Base-by-base conservation (phyloP, 1,284 basidiomycete genomes). In the Marasmius fiardii region DNA sequence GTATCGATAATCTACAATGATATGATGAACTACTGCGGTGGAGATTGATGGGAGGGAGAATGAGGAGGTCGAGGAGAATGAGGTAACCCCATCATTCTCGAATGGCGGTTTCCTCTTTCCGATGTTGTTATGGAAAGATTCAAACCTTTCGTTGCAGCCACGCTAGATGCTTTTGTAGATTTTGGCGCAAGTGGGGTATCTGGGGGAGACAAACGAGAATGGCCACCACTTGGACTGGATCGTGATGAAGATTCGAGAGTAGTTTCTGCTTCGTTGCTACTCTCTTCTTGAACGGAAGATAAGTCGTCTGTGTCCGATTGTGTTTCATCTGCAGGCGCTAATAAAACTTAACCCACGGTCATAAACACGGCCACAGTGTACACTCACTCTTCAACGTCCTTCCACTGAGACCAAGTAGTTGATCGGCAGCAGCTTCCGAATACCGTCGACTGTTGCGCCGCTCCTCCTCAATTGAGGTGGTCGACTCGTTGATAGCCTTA, bases 391-490 rank as follows among this genome's bases (percentile, higher is more conserved):
- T 74, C 43, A 92, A 70, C 31, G 76, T 75, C 62, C 90, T 79
- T 28, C 90, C 90, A 28, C 79, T 74, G 55, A 92, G 70, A 35
- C 90, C 90, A 52, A 92, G 80, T 64, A 91, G 72, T 67, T 85
- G 75, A 70, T 92, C 90, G 47, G 90, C 88, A 55, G 88, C 89
- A 39, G 83, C 82, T 63, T 90, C 88, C 23, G 85, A 82, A 68
- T 92, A 92, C 60, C 86, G 88, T 61, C 79, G 81, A 65, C 89
- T 92, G 68, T 92, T 92, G 62, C 90, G 79, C 59, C 83, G 80
- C 63, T 75, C 35, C 4, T 26, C 39, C 2, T 23, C 50, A 7
- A 39, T 77, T 47, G 70, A 64, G 23, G 68, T 63, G 21, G 64
- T 68, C 52, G 67, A 66, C 43, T 74, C 72, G 20, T 66, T 67